phyloP scores from a whole-genome alignment of 1,284 basidiomycete genomes.

The Quambalaria eucalypti region DNA sequence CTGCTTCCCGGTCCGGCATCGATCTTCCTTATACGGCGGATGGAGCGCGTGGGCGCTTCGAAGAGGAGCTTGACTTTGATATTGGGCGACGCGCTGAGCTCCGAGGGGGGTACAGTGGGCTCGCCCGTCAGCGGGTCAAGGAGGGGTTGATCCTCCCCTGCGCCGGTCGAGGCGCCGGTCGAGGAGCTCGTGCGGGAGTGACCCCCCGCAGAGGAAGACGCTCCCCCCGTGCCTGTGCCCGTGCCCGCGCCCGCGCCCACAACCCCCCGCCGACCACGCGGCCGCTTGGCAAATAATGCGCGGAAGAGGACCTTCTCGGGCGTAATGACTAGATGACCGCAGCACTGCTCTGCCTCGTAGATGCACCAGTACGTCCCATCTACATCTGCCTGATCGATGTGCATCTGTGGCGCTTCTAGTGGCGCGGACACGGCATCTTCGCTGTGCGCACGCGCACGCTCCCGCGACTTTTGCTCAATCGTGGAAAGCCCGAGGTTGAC shows the following conservation, averaged over 20 bases:
- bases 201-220: too few relatives aligned
- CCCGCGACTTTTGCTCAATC: background rate
- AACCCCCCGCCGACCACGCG: background rate
- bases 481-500: background rate
- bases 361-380: slow-evolving; percentile 4
- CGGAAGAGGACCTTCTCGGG: slow-evolving; percentile 3
- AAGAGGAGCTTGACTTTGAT: background rate
- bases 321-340: slow-evolving; percentile 6
- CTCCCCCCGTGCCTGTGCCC: too few relatives aligned
- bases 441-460: background rate
- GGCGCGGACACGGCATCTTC: background rate
- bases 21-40: background rate
- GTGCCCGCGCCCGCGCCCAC: too few relatives aligned
- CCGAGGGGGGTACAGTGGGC: background rate
- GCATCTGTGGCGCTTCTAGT: background rate
- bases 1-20: too few relatives aligned
- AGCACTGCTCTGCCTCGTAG: slow-evolving; percentile 3
- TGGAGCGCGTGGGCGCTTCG: background rate
- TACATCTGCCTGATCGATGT: background rate
- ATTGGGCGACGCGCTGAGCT: background rate
- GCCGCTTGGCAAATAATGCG: slow-evolving; percentile 4
- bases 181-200: background rate
- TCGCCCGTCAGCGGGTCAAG: slow-evolving; percentile 2
- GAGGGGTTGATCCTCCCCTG: background rate
- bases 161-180: background rate